Evolutionary conservation across 345 rosid species (phyloP).

Genomic region (Corchorus capsularis): DNA sequence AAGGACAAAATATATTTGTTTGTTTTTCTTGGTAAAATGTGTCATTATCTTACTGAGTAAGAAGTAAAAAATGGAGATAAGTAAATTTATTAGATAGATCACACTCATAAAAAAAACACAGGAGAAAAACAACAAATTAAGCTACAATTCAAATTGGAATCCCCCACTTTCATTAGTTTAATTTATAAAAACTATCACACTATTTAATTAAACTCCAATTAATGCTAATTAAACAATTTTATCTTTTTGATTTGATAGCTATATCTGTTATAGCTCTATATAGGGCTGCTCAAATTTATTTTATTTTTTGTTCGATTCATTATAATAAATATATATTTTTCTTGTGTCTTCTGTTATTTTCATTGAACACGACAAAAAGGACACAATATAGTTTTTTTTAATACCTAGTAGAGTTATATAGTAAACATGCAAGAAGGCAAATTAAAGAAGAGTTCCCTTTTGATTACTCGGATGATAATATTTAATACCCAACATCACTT

Average conservation of each 20-base stretch:
- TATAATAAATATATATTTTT: background rate
- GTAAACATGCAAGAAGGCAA: constrained; percentile 3
- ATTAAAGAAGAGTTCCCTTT: background rate
- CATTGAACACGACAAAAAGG: constrained; percentile 5
- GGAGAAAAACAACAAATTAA: background rate
- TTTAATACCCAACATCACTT: constrained; percentile 2
- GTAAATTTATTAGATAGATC: too few species aligned
- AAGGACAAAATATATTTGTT: constrained; percentile 19
- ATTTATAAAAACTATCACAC: background rate
- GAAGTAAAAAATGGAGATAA: constrained; percentile 20
- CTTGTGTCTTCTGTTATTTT: constrained; percentile 11
- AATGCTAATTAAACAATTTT: background rate
- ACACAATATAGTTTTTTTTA: background rate
- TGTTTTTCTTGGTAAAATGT: constrained; percentile 28
- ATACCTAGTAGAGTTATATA: background rate
- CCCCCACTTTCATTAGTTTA: background rate
- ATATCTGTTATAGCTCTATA: background rate
- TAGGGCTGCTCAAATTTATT: constrained; percentile 5
- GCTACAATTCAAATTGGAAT: constrained; percentile 14
- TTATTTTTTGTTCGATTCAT: constrained; percentile 8
- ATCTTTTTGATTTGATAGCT: constrained; percentile 12
- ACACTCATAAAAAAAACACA: background rate
- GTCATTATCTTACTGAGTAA: constrained; percentile 24
- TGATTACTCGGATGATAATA: constrained; percentile 12
- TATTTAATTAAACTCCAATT: background rate